A percentile compares a stretch with the other conserved stretches of the same genome.
phyloP scores from a whole-genome alignment of 1,284 basidiomycete species.

The Tylopilus sp. region DNA sequence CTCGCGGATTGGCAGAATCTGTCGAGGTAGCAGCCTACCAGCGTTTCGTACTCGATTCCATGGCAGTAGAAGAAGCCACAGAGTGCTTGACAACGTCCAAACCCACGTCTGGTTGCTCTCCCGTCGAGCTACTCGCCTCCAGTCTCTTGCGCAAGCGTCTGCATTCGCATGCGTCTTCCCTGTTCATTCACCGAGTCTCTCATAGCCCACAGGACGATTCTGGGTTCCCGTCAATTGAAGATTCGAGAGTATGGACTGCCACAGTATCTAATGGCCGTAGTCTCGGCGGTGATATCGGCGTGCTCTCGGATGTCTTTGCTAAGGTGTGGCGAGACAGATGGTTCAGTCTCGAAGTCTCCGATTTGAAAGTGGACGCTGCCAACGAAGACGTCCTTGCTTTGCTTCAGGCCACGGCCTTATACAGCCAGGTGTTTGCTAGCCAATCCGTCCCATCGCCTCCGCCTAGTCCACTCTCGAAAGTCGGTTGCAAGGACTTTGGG shows the following conservation, averaged over 20 bases:
- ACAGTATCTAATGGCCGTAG: constrained; percentile 57
- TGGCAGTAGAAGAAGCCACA: constrained; percentile 49
- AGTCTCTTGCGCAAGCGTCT: constrained; percentile 48
- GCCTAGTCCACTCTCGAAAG: constrained; percentile 43
- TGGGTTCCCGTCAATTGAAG: constrained; percentile 23
- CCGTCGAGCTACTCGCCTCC: constrained; percentile 50
- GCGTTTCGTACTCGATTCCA: constrained; percentile 48
- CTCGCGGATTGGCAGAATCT: constrained; percentile 25
- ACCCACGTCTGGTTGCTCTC: constrained; percentile 29
- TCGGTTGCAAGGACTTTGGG: constrained; percentile 1
- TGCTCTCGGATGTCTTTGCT: constrained; percentile 53
- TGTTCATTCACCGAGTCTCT: constrained; percentile 51
- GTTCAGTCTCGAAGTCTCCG: constrained; percentile 28
- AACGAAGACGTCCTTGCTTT: constrained; percentile 48
- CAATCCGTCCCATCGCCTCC: constrained; percentile 52
- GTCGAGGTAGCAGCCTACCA: constrained; percentile 45
- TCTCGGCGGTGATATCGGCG: constrained; percentile 53
- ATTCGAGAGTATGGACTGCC: constrained; percentile 35
- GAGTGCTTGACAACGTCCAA: constrained; percentile 33
- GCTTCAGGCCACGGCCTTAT: constrained; percentile 53
- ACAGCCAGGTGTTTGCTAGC: constrained; percentile 53
- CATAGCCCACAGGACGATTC: constrained; percentile 21
- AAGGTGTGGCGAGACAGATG: constrained; percentile 44
- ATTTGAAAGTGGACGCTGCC: constrained; percentile 20
- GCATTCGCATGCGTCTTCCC: constrained; percentile 44